Percentiles rank a stretch among this genome's conserved stretches.
phyloP scores from a whole-genome alignment of 345 rosid genomes.

The Acer yangbiense region DNA sequence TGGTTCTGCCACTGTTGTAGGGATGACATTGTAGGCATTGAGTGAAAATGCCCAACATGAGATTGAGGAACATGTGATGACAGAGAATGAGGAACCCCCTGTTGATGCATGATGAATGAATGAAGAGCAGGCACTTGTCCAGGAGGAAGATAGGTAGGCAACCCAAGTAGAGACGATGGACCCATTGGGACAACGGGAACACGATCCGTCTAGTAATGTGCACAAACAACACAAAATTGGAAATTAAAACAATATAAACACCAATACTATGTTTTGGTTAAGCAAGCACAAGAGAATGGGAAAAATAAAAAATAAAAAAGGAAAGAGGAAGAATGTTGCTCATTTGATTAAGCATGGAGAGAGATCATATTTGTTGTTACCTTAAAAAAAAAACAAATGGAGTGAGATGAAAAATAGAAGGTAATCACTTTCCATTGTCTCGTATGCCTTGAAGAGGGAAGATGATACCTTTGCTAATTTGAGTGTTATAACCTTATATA shows the following conservation, averaged over 20 bases:
- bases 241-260: neutral
- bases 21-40: constrained; percentile 48
- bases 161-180: constrained; percentile 64
- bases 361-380: neutral
- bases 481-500: neutral
- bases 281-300: neutral
- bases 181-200: constrained; percentile 52
- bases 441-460: neutral
- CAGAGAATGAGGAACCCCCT: constrained; percentile 63
- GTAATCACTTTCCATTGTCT: neutral
- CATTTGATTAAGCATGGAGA: neutral
- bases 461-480: neutral
- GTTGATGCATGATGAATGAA: constrained; percentile 79
- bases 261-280: neutral
- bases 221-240: constrained; percentile 5
- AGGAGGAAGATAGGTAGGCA: constrained; percentile 67
- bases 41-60: constrained; percentile 58
- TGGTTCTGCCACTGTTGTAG: constrained; percentile 74
- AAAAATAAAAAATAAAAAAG: neutral
- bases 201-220: constrained; percentile 42
- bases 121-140: constrained; percentile 79
- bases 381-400: neutral
- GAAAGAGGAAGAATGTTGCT: neutral
- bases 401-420: neutral
- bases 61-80: constrained; percentile 61